A percentile compares a stretch with the other conserved stretches of the same genome.
These are phyloP conservation scores for Phytopythium montanum DNA, from an alignment of 352 stramenopile genomes.

Conservation along the genomic window DNA sequence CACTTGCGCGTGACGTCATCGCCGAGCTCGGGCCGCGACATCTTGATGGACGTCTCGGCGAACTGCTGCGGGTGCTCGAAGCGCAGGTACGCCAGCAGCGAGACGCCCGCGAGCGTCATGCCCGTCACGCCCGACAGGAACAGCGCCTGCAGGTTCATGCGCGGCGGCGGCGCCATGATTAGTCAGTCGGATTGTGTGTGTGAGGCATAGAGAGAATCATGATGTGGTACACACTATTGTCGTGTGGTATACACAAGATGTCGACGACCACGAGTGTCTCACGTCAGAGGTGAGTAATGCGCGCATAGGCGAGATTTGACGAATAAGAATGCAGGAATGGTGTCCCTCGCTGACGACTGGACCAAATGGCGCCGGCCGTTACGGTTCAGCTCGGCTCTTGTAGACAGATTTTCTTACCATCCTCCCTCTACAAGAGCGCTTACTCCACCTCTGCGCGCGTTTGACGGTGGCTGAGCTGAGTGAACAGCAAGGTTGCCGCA, in stretches of 20 bases:
- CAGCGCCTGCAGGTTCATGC: conserved; percentile 49
- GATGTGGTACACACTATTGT: background rate
- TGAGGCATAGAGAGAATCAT: background rate
- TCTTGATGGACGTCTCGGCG: conserved; percentile 71
- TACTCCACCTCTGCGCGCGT: background rate
- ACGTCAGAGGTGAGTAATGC: background rate
- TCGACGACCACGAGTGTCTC: background rate
- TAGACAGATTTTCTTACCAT: background rate
- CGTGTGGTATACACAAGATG: background rate
- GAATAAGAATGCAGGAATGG: background rate
- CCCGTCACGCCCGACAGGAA: conserved; percentile 74
- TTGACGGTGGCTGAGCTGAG: background rate
- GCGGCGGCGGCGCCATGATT: conserved; percentile 19
- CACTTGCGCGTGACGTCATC: conserved; percentile 75
- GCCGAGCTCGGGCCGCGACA: conserved; percentile 69
- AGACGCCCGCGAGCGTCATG: conserved; percentile 82
- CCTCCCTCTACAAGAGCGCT: conserved; percentile 1
- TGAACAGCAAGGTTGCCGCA: background rate
- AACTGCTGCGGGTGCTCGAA: conserved; percentile 85
- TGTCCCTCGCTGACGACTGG: background rate
- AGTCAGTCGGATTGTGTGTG: background rate
- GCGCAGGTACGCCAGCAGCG: conserved; percentile 73
- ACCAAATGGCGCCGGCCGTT: background rate
- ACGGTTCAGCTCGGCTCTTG: background rate
- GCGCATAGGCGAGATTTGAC: background rate